A percentile compares a stretch with the other conserved stretches of the same genome.
These are phyloP conservation scores for Neurospora sp. DNA, from an alignment of 495 filamentous ascomycete genomes.

Conservation along the genomic window DNA sequence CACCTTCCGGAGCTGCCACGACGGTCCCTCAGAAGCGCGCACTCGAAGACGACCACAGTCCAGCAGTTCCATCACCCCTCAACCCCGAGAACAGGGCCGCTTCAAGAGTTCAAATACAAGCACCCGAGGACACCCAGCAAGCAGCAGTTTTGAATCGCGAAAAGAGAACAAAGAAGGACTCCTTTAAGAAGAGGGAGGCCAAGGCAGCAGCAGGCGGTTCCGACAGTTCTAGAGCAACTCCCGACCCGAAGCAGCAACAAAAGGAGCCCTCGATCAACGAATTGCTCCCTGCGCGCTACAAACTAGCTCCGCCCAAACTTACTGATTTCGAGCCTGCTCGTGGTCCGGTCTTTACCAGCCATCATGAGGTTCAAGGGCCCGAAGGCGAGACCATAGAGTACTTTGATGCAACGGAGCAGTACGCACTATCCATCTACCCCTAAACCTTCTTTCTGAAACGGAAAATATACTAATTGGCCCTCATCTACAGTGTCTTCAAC, in stretches of 20 bases:
- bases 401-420: conserved; percentile 57
- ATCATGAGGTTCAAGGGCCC: conserved; percentile 34
- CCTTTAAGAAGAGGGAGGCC: conserved; percentile 67
- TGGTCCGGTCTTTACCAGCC: conserved; percentile 42
- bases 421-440: conserved; percentile 6
- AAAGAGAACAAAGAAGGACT: conserved; percentile 56
- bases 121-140: conserved; percentile 29
- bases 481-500: conserved; percentile 60
- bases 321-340: conserved; percentile 49
- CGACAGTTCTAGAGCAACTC: conserved; percentile 41
- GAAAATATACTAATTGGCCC: conserved; percentile 7
- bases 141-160: conserved; percentile 30
- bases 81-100: conserved; percentile 42
- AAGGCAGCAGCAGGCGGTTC: conserved; percentile 42
- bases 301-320: conserved; percentile 45
- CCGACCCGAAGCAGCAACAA: conserved; percentile 45
- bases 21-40: conserved; percentile 49
- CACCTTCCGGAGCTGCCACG: conserved; percentile 29
- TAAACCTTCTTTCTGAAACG: neutral
- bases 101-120: conserved; percentile 19
- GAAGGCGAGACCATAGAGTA: conserved; percentile 44
- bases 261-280: conserved; percentile 34
- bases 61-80: conserved; percentile 50
- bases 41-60: conserved; percentile 43
- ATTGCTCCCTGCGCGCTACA: conserved; percentile 45